Evolutionary conservation across 148 eudicot genomes (phyloP), one percentile per base, ranked within the genome.

Genomic region (Silene uniflora): DNA sequence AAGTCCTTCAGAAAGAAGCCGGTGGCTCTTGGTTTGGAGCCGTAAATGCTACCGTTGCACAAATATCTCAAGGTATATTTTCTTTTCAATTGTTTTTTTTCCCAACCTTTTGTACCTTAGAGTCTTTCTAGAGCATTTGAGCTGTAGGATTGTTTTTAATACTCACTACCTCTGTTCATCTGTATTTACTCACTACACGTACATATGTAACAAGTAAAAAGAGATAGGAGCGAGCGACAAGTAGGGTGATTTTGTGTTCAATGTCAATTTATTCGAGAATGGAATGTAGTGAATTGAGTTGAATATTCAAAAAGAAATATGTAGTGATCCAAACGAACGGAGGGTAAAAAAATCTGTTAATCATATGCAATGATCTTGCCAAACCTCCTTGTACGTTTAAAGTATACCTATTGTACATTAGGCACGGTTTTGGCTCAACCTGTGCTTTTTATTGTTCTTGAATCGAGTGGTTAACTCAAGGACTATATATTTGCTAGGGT

Each of bases 371-470:
- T 52, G 73, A 49, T 70, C 61, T 70, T 70, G 18, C 39, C 72
- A 6, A 52, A 52, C 60, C 39, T 10, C 14, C 60, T 70, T 23
- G 73, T 52, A 70, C 60, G 69, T 16, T 69, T 69, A 69, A 22
- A 69, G 73, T 23, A 69, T 69, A 69, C 35, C 73, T 49, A 69
- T 69, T 49, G 59, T 69, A 69, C 59, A 1, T 8, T 49, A 69
- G 60, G 60, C 73, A 70, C 19, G 19, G 39, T 70, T 11, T 70
- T 70, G 59, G 61, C 16, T 66, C 47, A 66, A 7, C 6, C 1
- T 66, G 69, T 66, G 39, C 11, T 66, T 70, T 14, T 18, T 39
- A 39, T 47, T 22, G 23, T 71, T 25, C 39, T 52, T 25, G 42
- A 25, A 27, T 52, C 25, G 73, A 52, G 61, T 54, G 17, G 23